Base-by-base conservation (phyloP, 805 yeast species). In the Candida verbasci region DNA sequence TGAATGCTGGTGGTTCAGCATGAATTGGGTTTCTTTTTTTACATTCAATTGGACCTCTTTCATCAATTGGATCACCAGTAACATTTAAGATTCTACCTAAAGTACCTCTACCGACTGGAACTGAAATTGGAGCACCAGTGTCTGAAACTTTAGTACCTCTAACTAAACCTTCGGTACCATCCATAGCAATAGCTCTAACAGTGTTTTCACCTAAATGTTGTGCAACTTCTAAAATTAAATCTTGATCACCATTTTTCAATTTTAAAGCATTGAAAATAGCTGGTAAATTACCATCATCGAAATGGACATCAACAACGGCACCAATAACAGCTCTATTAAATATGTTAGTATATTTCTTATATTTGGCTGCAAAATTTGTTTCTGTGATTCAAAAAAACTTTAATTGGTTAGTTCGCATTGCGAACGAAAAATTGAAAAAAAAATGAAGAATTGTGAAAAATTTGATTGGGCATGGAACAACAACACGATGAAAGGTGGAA, bases 111-210 rank as follows among this genome's bases (percentile, higher is more conserved):
- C 98, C 98, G 53, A 93, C 98, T 57, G 98, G 98, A 57, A 93
- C 95, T 56, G 96, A 82, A 69, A 93, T 93, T 72, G 98, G 98
- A 49, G 96, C 77, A 71, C 98, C 98, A 51, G 97, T 89, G 78
- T 93, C 98, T 50, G 62, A 51, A 59, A 93, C 98, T 44, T 74
- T 40, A 62, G 84, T 82, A 71, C 98, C 98, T 81, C 98, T 91
- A 59, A 88, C 96, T 63, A 93, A 82, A 87, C 98, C 98, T 74
- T 91, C 97, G 57, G 98, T 93, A 86, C 97, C 97, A 72, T 93
- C 98, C 98, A 93, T 93, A 66, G 98, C 97, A 84, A 93, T 93
- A 68, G 98, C 84, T 84, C 98, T 91, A 69, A 93, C 97, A 58
- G 97, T 85, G 86, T 88, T 88, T 80, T 93, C 97, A 80, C 98